Evolutionary conservation across 2,329 filamentous ascomycete species (phyloP).

Genomic region (Amauroascus verrucosus): DNA sequence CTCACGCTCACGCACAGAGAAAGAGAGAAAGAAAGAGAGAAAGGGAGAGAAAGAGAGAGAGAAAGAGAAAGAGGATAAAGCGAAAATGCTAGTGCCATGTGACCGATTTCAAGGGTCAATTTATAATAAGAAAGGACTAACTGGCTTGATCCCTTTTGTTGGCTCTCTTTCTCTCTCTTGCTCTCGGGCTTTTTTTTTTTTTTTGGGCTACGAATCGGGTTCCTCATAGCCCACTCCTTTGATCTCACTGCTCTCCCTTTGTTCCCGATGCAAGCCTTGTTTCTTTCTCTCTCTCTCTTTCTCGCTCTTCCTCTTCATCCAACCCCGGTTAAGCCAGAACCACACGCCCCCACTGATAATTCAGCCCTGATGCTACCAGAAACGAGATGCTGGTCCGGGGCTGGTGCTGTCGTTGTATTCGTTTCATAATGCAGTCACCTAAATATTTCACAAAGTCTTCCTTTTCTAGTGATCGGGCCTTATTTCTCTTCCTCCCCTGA

Average conservation of each 20-base stretch:
- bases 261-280: background rate
- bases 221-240: constrained; percentile 2
- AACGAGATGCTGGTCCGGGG: background rate
- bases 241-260: background rate
- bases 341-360: background rate
- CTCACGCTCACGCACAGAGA: too few species aligned
- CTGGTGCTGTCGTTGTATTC: background rate
- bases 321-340: too few species aligned
- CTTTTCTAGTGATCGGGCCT: background rate
- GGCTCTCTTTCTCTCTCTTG: background rate
- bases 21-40: too few species aligned
- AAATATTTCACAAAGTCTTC: background rate
- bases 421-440: background rate
- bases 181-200: background rate
- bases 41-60: too few species aligned
- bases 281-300: background rate
- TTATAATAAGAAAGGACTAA: too few species aligned
- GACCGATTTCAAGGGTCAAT: too few species aligned
- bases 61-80: too few species aligned
- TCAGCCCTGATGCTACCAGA: background rate
- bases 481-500: background rate
- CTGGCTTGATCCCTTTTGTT: background rate
- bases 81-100: too few species aligned
- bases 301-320: background rate
- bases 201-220: constrained; percentile 3